A percentile compares a stretch with the other conserved stretches of the same genome.
Conservation (phyloP, 2,329 filamentous ascomycete species). For the Aciculosporium take region DNA sequence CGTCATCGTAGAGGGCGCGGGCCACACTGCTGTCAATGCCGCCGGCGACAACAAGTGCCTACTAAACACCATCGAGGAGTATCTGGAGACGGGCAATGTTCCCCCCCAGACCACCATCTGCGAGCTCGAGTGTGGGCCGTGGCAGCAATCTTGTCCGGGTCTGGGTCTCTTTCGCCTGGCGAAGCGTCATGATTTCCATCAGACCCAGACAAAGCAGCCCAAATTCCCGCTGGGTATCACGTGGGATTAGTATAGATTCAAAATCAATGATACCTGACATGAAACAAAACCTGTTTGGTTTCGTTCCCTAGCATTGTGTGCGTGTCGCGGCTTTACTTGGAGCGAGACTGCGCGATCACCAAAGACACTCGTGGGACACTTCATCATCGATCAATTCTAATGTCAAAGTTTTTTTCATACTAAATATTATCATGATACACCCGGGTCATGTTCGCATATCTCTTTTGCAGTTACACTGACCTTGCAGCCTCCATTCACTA, state of each 20-base stretch:
- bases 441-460: conserved; percentile 10
- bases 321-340: not conserved
- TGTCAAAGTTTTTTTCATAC: conserved; percentile 5
- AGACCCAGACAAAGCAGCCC: not conserved
- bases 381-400: not conserved
- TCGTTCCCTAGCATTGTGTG: not conserved
- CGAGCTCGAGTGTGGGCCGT: conserved; percentile 8
- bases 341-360: not conserved
- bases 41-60: conserved; percentile 11
- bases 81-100: conserved; percentile 17
- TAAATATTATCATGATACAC: conserved; percentile 11
- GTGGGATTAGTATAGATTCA: not conserved
- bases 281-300: not conserved
- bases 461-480: conserved; percentile 17
- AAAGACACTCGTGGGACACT: not conserved
- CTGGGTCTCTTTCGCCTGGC: not conserved
- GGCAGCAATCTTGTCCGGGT: conserved; percentile 5
- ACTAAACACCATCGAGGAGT: conserved; percentile 11
- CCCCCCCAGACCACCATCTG: conserved; percentile 10
- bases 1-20: conserved; percentile 17
- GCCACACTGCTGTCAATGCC: conserved; percentile 13
- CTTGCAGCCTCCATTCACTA: conserved; percentile 17
- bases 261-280: too few relatives aligned
- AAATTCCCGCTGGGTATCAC: not conserved
- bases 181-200: not conserved